Evolutionary conservation across 768 basidiomycete species (phyloP).

Genomic region (Pleurotus tuoliensis): DNA sequence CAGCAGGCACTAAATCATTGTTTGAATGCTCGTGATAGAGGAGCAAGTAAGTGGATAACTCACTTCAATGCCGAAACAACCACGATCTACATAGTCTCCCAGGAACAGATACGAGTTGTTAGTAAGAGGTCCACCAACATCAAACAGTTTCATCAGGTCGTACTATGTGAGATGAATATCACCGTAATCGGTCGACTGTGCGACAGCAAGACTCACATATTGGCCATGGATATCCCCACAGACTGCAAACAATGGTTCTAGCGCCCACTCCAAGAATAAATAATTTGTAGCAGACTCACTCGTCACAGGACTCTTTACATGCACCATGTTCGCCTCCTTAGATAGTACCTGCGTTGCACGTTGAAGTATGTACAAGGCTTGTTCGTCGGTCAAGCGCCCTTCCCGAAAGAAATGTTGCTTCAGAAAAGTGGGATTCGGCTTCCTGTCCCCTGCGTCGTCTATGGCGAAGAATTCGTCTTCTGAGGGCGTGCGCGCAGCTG

Average conservation of each 20-base stretch:
- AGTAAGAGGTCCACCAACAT: constrained; percentile 81
- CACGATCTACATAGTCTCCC: constrained; percentile 97
- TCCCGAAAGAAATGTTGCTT: constrained; percentile 89
- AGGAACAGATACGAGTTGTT: constrained; percentile 91
- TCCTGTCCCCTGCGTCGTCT: constrained; percentile 46
- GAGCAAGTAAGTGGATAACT: constrained; percentile 8
- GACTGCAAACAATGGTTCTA: constrained; percentile 41
- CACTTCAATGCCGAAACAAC: constrained; percentile 78
- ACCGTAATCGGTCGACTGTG: not conserved
- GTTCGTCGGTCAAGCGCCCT: constrained; percentile 76
- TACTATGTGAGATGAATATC: constrained; percentile 49
- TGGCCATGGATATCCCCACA: constrained; percentile 98
- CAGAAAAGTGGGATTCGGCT: constrained; percentile 75
- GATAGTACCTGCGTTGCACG: constrained; percentile 62
- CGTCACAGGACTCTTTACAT: constrained; percentile 86
- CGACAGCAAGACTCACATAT: constrained; percentile 54
- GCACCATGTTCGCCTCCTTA: constrained; percentile 80
- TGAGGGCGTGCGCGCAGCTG: constrained; percentile 57
- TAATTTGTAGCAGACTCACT: constrained; percentile 48
- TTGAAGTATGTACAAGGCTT: constrained; percentile 80
- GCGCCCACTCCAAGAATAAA: constrained; percentile 2
- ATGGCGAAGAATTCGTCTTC: constrained; percentile 69
- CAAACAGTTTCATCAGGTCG: constrained; percentile 97
- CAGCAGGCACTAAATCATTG: constrained; percentile 64
- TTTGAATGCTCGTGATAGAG: not conserved